A percentile compares a stretch with the other conserved stretches of the same genome.
These are phyloP conservation scores for Hansenula anomala DNA, from an alignment of 1,139 yeast species.

Conservation along the genomic window DNA sequence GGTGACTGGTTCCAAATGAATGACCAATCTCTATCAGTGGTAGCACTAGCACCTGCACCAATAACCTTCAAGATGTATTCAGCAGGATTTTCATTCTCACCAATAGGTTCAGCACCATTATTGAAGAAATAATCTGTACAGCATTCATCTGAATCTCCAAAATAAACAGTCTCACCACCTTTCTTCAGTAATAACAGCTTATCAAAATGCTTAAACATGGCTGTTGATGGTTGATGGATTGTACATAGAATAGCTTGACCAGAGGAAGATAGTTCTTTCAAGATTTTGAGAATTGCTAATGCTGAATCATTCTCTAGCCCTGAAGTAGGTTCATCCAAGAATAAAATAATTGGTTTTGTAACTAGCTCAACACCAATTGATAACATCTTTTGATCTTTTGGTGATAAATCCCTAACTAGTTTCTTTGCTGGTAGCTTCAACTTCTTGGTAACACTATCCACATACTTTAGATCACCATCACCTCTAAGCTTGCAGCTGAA, in stretches of 20 bases:
- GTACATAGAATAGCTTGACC: conserved; percentile 75
- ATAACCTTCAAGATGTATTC: conserved; percentile 81
- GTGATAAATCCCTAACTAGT: too few species aligned
- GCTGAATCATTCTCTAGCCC: conserved; percentile 83
- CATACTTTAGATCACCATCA: conserved; percentile 55
- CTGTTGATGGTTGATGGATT: conserved; percentile 72
- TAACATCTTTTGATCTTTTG: conserved; percentile 66
- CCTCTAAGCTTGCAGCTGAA: conserved; percentile 43
- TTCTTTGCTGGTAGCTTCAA: too few species aligned
- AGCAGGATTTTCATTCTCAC: conserved; percentile 69
- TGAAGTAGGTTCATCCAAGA: conserved; percentile 83
- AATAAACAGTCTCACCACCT: conserved; percentile 71
- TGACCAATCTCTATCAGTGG: conserved; percentile 57
- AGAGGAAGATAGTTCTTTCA: conserved; percentile 57
- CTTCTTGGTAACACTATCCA: conserved; percentile 54
- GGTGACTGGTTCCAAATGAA: conserved; percentile 62
- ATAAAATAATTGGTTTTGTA: conserved; percentile 68
- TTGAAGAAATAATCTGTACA: conserved; percentile 55
- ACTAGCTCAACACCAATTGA: conserved; percentile 77
- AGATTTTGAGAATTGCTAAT: conserved; percentile 63
- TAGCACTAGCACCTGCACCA: conserved; percentile 78
- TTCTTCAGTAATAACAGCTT: conserved; percentile 53
- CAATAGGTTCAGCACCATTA: conserved; percentile 54
- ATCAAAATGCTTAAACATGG: conserved; percentile 62
- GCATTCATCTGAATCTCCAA: conserved; percentile 62